phyloP scores from a whole-genome alignment of 2,329 filamentous ascomycete species.

The Macrophomina phaseolina region DNA sequence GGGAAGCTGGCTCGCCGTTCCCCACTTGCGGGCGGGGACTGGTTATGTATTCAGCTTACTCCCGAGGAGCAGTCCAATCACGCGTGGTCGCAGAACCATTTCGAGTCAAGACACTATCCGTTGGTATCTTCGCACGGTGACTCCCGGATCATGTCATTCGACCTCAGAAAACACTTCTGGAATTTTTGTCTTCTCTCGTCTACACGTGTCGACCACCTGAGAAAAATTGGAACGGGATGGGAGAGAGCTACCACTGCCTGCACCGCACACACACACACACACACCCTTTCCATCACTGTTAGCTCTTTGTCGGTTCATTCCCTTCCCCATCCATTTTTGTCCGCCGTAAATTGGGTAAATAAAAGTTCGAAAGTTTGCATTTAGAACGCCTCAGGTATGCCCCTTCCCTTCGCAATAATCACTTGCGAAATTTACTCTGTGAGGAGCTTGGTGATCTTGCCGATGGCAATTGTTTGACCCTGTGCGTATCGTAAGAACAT shows the following conservation, averaged over 20 bases:
- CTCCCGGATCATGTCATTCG: not conserved
- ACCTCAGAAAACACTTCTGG: slow-evolving; percentile 11
- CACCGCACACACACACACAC: not conserved
- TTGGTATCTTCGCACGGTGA: not conserved
- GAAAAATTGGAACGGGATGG: not conserved
- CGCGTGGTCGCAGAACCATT: not conserved
- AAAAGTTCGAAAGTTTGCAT: not conserved
- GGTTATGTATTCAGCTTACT: not conserved
- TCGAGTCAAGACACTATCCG: not conserved
- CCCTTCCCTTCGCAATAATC: not conserved
- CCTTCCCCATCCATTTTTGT: not conserved
- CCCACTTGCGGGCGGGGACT: not conserved
- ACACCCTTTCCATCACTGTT: not conserved
- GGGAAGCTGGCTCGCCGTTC: not conserved
- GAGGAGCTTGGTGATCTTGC: slow-evolving; percentile 95
- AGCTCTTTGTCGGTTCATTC: not conserved
- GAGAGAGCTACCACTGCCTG: not conserved
- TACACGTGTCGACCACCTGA: not conserved
- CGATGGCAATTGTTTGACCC: slow-evolving; percentile 99
- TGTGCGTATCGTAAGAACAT: slow-evolving; percentile 52
- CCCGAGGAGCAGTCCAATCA: not conserved
- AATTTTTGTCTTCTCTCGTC: slow-evolving; percentile 15
- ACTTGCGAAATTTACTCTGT: slow-evolving; percentile 34
- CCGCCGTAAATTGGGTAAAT: slow-evolving; percentile 16
- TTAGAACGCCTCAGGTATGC: slow-evolving; percentile 26